Evolutionary conservation across 164 flowering plant genomes (phyloP).

Genomic region (Aristolochia contorta): DNA sequence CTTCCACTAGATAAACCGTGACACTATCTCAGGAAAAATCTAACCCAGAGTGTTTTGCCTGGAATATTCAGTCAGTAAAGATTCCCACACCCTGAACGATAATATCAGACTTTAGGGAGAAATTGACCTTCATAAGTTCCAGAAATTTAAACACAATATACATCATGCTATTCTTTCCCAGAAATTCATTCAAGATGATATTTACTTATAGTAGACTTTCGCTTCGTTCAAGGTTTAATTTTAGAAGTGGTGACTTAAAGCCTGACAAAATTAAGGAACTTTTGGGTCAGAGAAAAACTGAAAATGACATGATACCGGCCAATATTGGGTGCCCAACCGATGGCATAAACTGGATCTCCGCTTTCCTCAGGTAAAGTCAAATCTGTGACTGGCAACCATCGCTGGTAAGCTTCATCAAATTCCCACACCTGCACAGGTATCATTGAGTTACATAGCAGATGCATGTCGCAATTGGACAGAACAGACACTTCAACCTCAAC

Average conservation of each 20-base stretch:
- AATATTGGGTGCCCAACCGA: constrained; percentile 95
- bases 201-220: background rate
- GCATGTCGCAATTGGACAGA: background rate
- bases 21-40: too few species aligned
- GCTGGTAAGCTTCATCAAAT: constrained; percentile 85
- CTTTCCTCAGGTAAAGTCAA: constrained; percentile 62
- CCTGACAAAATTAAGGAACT: too few species aligned
- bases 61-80: too few species aligned
- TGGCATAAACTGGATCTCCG: constrained; percentile 63
- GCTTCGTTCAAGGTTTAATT: background rate
- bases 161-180: background rate
- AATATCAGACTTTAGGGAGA: too few species aligned
- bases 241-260: too few species aligned
- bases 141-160: too few species aligned
- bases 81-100: too few species aligned
- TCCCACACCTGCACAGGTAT: constrained; percentile 72
- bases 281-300: background rate
- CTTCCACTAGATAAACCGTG: too few species aligned
- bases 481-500: background rate
- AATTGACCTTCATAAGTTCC: too few species aligned
- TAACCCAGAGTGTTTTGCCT: too few species aligned
- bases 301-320: constrained; percentile 50
- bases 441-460: background rate
- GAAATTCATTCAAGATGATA: background rate
- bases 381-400: constrained; percentile 98